These are phyloP conservation scores for Selenicereus undatus DNA, from an alignment of 148 eudicot species.

Conservation along the genomic window DNA sequence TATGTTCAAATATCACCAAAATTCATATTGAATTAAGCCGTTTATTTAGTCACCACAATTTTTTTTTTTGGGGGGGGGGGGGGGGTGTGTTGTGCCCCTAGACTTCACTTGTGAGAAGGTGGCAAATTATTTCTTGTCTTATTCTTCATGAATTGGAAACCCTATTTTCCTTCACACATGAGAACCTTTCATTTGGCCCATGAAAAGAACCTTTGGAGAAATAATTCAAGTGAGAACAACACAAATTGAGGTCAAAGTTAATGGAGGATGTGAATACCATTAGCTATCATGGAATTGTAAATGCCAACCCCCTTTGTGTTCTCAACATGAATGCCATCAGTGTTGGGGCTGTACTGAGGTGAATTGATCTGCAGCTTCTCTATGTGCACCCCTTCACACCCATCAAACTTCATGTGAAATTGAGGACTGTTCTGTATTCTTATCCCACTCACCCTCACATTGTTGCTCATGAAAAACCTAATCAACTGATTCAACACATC, in stretches of 20 bases:
- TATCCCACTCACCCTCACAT: conserved; percentile 51
- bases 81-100: not conserved
- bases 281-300: conserved; percentile 74
- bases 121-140: not conserved
- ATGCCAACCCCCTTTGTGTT: conserved; percentile 69
- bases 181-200: not conserved
- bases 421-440: conserved; percentile 81
- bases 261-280: conserved; percentile 38
- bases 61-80: not conserved
- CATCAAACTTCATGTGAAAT: conserved; percentile 93
- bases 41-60: not conserved
- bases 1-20: no score
- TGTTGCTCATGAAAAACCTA: conserved; percentile 83
- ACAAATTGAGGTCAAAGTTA: not conserved
- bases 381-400: conserved; percentile 81
- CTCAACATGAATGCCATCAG: conserved; percentile 89
- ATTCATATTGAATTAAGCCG: no score
- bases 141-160: not conserved
- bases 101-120: not conserved
- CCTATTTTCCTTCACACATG: not conserved
- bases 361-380: conserved; percentile 77
- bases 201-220: not conserved
- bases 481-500: conserved; percentile 46
- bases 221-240: not conserved
- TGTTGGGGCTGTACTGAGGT: conserved; percentile 84